Conservation (phyloP, 2,329 filamentous ascomycete species). For the Xylariaceae sp. region DNA sequence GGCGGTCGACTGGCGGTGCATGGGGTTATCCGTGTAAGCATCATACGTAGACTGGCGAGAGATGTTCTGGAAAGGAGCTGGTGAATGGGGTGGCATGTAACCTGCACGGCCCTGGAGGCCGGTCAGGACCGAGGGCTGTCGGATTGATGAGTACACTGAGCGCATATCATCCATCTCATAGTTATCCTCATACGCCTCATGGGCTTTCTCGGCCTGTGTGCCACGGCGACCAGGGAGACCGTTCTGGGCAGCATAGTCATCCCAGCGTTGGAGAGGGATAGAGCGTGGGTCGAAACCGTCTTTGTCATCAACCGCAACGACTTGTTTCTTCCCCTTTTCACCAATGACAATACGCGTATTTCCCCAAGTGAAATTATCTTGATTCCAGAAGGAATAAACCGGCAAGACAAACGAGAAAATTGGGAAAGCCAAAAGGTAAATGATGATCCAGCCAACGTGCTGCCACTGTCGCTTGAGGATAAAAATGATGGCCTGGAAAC, state of each 20-base stretch:
- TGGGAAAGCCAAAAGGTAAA: conserved; percentile 93
- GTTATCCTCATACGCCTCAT: conserved; percentile 67
- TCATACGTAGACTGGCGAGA: conserved; percentile 42
- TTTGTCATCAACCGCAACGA: conserved; percentile 83
- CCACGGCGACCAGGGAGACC: conserved; percentile 89
- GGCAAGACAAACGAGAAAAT: conserved; percentile 90
- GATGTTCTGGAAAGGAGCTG: conserved; percentile 63
- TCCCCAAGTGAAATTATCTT: conserved; percentile 98
- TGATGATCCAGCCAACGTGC: conserved; percentile 98
- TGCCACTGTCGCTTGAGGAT: conserved; percentile 98
- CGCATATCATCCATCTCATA: conserved; percentile 99
- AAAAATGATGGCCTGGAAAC: conserved; percentile 93
- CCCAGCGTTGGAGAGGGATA: conserved; percentile 94
- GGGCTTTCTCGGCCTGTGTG: conserved; percentile 61
- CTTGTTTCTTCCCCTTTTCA: conserved; percentile 85
- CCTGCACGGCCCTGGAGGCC: conserved; percentile 70
- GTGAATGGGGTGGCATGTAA: conserved; percentile 82
- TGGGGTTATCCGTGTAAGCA: conserved; percentile 48
- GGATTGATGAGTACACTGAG: conserved; percentile 91
- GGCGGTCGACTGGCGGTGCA: conserved; percentile 69
- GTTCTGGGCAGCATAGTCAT: conserved; percentile 87
- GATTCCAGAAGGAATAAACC: conserved; percentile 99
- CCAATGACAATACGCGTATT: conserved; percentile 97
- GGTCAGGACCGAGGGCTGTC: conserved; percentile 80
- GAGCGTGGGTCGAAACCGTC: conserved; percentile 82